Evolutionary conservation across 371 early-diverging fungal species (phyloP), one percentile per base, ranked within the genome.

Genomic region (Mortierella polycephala): DNA sequence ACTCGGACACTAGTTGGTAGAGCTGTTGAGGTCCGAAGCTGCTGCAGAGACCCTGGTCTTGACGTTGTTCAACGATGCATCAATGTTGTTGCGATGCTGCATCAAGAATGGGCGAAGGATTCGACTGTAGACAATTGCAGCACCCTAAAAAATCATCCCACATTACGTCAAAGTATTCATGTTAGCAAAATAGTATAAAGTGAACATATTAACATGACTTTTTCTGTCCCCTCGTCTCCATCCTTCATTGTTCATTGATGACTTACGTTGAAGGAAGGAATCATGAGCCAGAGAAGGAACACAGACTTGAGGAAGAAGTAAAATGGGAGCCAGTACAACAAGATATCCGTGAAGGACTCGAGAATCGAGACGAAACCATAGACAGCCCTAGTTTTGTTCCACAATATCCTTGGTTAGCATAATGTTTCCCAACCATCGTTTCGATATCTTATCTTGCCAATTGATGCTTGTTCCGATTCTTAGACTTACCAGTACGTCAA

Each of bases 321-420:
- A 85, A 98, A 94, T 57, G 96, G 96, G 81, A 95, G 82, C 96
- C 96, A 97, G 86, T 91, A 92, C 60, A 94, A 84, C 14, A 97
- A 60, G 60, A 90, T 61, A 63, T 95, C 95, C 62, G 90, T 86
- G 81, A 96, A 96, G 86, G 92, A 95, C 86, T 97, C 97, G 64
- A 90, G 50, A 44, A 93, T 83, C 71, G 92, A 93, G 54, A 95
- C 81, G 81, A 95, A 89, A 42, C 93, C 96, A 83, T 93, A 94
- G 16, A 97, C 96, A 37, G 89, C 89, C 95, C 91, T 88, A 30
- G 30, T 4, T 1, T 30, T 30, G 30, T 30, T 30, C 30, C 30
- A 4, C 30, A 30, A 30, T 30, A 30, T 30, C 30, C 30, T 30
- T 30, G 30, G 30, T 30, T 30, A 30, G 80, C 18, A 30, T 23